Evolutionary conservation across 768 basidiomycete genomes (phyloP), one percentile per base, ranked within the genome.

Genomic region (Infundibulicybe gibba): DNA sequence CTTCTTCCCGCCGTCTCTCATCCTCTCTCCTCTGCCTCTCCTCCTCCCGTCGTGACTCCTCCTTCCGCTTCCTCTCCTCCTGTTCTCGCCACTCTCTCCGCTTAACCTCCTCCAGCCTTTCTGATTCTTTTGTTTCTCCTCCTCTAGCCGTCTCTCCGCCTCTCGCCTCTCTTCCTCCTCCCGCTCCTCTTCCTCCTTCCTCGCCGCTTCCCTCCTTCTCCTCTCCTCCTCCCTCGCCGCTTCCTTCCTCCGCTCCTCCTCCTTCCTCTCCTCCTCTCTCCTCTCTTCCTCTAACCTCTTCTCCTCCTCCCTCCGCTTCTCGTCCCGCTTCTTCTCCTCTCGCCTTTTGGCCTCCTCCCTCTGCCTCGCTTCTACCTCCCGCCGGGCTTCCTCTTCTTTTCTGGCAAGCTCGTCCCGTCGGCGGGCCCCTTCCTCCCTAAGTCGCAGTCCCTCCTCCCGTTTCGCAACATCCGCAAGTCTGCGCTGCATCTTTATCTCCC

Each of bases 121-220:
- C 32, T 63, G 59, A 45, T 57, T 62, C 35, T 43, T 32, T 40
- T 45, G 57, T 0, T 53, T 56, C 41, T 65, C 35, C 35, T 38
- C 35, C 17, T 38, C 35, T 19, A 38, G 10, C 17, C 17, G 17
- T 37, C 41, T 25, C 20, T 37, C 39, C 43, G 35, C 30, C 6
- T 39, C 43, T 12, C 52, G 53, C 31, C 53, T 44, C 44, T 62
- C 61, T 35, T 61, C 54, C 32, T 47, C 41, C 21, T 43, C 40
- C 6, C 49, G 45, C 30, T 46, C 50, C 30, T 54, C 52, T 55
- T 58, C 55, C 34, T 43, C 32, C 34, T 31, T 44, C 50, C 39
- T 47, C 15, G 54, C 45, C 30, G 69, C 65, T 31, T 50, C 54
- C 34, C 65, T 61, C 47, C 56, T 63, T 32, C 43, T 34, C 40